phyloP scores from a whole-genome alignment of 2,329 filamentous ascomycete genomes.

The Aspergillus arachidicola region DNA sequence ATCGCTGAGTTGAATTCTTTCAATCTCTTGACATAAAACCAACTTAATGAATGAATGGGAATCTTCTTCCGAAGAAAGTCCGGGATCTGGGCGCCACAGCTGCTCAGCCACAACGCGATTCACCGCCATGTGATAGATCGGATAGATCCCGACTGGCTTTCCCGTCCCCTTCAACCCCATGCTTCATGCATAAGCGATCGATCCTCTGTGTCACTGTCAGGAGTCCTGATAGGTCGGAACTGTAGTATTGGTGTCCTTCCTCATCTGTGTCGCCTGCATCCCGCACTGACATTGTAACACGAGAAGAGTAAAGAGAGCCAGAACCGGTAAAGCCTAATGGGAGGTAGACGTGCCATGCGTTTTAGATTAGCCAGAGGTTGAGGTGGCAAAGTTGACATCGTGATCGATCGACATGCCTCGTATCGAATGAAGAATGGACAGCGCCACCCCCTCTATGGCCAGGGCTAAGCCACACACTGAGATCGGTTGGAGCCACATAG shows the following conservation, averaged over 20 bases:
- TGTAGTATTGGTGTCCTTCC: not conserved
- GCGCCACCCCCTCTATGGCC: not conserved
- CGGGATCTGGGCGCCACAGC: slow-evolving; percentile 11
- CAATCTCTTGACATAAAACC: not conserved
- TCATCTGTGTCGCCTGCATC: not conserved
- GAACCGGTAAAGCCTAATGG: not conserved
- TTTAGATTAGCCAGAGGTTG: not conserved
- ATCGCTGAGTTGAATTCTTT: not conserved
- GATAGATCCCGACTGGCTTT: slow-evolving; percentile 13
- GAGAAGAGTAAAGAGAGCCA: not conserved
- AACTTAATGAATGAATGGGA: too few species aligned
- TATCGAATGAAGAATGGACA: not conserved
- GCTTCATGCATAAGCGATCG: slow-evolving; percentile 14
- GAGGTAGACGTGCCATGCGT: not conserved
- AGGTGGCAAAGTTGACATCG: not conserved
- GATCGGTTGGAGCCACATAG: not conserved
- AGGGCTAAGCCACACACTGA: not conserved
- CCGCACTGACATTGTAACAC: not conserved
- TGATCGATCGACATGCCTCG: not conserved
- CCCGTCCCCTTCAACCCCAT: slow-evolving; percentile 10
- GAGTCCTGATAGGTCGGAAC: not conserved
- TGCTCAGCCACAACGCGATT: slow-evolving; percentile 13
- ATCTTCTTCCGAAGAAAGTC: not conserved
- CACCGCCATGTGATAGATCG: slow-evolving; percentile 38
- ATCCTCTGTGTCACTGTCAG: slow-evolving; percentile 1